Conservation (phyloP, 2,329 filamentous ascomycete species). For the Colletotrichum sp. region DNA sequence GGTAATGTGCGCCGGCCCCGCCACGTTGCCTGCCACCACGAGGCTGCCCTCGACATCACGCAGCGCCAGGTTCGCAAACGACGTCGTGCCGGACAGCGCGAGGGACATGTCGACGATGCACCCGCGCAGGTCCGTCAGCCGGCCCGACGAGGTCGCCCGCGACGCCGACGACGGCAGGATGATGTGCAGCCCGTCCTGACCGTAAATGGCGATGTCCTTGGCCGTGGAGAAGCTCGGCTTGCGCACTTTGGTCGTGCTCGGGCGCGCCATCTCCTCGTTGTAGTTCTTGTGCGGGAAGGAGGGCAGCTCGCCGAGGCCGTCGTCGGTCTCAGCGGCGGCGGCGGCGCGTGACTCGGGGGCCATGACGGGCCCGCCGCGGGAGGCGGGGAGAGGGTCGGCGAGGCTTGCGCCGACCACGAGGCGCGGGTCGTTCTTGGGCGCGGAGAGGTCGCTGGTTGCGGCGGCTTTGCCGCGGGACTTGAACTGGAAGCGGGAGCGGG, state of each 20-base stretch:
- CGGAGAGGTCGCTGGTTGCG: constrained; percentile 35
- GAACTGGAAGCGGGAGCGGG: constrained; percentile 85
- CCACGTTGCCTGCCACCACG: constrained; percentile 78
- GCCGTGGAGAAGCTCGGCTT: constrained; percentile 69
- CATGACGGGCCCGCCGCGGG: constrained; percentile 20
- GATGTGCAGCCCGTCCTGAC: constrained; percentile 74
- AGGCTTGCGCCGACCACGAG: constrained; percentile 28
- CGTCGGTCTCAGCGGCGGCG: constrained; percentile 26
- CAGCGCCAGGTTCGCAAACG: constrained; percentile 73
- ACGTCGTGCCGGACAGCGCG: constrained; percentile 58
- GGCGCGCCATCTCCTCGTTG: constrained; percentile 58
- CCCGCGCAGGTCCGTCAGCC: constrained; percentile 69
- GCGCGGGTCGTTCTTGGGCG: constrained; percentile 47
- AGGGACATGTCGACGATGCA: constrained; percentile 84
- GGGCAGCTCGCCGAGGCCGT: constrained; percentile 43
- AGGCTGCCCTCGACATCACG: constrained; percentile 74
- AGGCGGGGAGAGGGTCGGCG: constrained; percentile 20
- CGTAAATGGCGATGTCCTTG: constrained; percentile 66
- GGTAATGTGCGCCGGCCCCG: constrained; percentile 85
- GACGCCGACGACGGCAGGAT: constrained; percentile 75
- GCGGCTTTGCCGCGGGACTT: constrained; percentile 42
- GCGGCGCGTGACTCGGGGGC: constrained; percentile 21
- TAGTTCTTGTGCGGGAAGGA: constrained; percentile 51
- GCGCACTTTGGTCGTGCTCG: constrained; percentile 47
- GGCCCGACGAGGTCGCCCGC: constrained; percentile 74